phyloP scores from a whole-genome alignment of 2,329 filamentous ascomycete genomes.

The Aaosphaeria arxii region DNA sequence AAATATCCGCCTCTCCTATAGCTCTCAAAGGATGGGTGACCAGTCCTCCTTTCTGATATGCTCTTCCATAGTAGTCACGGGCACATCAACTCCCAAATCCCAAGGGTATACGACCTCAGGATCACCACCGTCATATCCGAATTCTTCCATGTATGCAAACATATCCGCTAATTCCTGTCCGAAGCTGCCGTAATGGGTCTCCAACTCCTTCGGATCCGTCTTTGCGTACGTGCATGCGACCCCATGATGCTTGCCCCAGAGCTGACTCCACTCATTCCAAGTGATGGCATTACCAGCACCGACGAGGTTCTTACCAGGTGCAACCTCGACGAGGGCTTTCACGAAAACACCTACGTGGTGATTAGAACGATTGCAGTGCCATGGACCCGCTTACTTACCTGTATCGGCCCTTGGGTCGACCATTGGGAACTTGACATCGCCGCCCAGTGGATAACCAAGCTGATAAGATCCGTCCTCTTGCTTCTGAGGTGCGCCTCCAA shows the following conservation, averaged over 20 bases:
- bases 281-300: constrained; percentile 17
- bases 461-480: constrained; percentile 15
- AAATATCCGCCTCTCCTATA: not conserved
- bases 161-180: constrained; percentile 31
- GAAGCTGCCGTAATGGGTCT: constrained; percentile 18
- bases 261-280: constrained; percentile 18
- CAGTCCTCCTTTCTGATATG: constrained; percentile 24
- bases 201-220: constrained; percentile 11
- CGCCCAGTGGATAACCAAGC: constrained; percentile 15
- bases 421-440: constrained; percentile 17
- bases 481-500: constrained; percentile 13
- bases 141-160: constrained; percentile 32
- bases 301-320: constrained; percentile 22
- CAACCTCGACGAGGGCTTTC: constrained; percentile 17
- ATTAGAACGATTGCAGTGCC: not conserved
- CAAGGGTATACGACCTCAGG: constrained; percentile 26
- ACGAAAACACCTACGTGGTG: constrained; percentile 13
- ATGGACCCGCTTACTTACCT: constrained; percentile 8
- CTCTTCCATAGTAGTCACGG: constrained; percentile 20
- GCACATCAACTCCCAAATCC: constrained; percentile 16
- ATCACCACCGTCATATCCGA: constrained; percentile 37
- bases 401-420: constrained; percentile 16
- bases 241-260: constrained; percentile 19
- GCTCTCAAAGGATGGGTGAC: constrained; percentile 10
- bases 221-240: constrained; percentile 16